Conservation (phyloP, 805 yeast genomes). For the Myxozyma sirexii region DNA sequence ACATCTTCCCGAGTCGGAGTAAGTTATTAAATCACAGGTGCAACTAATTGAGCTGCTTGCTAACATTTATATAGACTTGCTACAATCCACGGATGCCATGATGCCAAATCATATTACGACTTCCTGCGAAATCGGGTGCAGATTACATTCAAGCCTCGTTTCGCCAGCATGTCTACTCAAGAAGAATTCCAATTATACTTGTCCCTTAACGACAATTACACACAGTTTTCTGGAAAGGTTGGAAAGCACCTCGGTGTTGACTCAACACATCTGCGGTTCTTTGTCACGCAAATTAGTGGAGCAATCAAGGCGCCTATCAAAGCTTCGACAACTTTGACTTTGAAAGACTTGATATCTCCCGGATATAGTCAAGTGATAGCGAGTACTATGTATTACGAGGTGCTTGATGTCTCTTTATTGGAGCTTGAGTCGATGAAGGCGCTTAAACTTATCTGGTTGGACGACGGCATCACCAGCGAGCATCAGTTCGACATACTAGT, state of each 20-base stretch:
- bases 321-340: slow-evolving; percentile 42
- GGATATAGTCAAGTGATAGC: slow-evolving; percentile 18
- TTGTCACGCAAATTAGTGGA: slow-evolving; percentile 62
- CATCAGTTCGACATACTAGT: slow-evolving; percentile 70
- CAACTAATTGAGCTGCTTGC: background rate
- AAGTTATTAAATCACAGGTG: background rate
- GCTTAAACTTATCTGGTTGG: slow-evolving; percentile 70
- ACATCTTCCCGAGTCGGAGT: slow-evolving; percentile 33
- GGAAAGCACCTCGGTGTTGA: slow-evolving; percentile 58
- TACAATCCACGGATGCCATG: slow-evolving; percentile 14
- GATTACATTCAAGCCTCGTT: slow-evolving; percentile 37
- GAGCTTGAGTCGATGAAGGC: slow-evolving; percentile 77
- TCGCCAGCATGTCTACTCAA: slow-evolving; percentile 35
- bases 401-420: slow-evolving; percentile 68
- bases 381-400: slow-evolving; percentile 64
- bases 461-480: slow-evolving; percentile 68
- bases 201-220: slow-evolving; percentile 60
- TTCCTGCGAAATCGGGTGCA: slow-evolving; percentile 40
- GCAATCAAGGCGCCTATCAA: slow-evolving; percentile 45
- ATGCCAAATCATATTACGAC: slow-evolving; percentile 39
- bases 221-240: slow-evolving; percentile 62
- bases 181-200: slow-evolving; percentile 60
- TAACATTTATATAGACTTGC: background rate
- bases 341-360: slow-evolving; percentile 40
- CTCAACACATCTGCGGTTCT: slow-evolving; percentile 66